Conservation (phyloP, 2,329 filamentous ascomycete genomes). For the Zelopaecilomyces penicillatus region DNA sequence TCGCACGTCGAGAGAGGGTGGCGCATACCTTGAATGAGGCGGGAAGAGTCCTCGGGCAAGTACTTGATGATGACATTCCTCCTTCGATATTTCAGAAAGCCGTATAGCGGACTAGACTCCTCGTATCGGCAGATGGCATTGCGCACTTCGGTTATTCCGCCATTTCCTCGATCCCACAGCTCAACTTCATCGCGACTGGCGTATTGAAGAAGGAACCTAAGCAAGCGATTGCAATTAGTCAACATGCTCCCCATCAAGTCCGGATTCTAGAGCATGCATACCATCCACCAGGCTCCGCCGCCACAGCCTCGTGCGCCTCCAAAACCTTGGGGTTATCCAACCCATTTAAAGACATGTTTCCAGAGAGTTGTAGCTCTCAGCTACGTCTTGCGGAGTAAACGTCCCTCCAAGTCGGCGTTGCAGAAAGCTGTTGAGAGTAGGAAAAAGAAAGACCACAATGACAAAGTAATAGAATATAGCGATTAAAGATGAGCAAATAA, state of each 20-base stretch:
- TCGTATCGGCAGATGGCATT: conserved; percentile 69
- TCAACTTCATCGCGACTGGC: conserved; percentile 79
- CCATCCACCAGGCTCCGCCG: conserved; percentile 88
- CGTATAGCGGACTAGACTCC: conserved; percentile 82
- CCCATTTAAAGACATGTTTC: conserved; percentile 87
- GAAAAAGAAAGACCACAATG: too few relatives aligned
- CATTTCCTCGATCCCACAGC: conserved; percentile 65
- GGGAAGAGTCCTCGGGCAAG: conserved; percentile 81
- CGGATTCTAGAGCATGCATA: conserved; percentile 38
- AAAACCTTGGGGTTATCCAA: conserved; percentile 73
- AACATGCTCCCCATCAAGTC: background rate
- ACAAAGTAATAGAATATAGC: too few relatives aligned
- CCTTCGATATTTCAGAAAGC: conserved; percentile 81
- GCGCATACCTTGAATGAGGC: conserved; percentile 77
- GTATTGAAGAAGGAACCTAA: conserved; percentile 93
- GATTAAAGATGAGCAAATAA: too few relatives aligned
- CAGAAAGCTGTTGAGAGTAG: too few relatives aligned
- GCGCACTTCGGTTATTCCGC: conserved; percentile 77
- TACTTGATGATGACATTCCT: conserved; percentile 90
- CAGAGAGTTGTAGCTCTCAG: conserved; percentile 3
- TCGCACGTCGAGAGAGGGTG: too few relatives aligned
- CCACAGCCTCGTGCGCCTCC: conserved; percentile 74
- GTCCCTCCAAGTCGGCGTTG: too few relatives aligned
- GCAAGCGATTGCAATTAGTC: conserved; percentile 8
- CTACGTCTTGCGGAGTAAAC: background rate